Evolutionary conservation across 139 green algal species (phyloP).

Genomic region (Tetradesmus lagerheimii): DNA sequence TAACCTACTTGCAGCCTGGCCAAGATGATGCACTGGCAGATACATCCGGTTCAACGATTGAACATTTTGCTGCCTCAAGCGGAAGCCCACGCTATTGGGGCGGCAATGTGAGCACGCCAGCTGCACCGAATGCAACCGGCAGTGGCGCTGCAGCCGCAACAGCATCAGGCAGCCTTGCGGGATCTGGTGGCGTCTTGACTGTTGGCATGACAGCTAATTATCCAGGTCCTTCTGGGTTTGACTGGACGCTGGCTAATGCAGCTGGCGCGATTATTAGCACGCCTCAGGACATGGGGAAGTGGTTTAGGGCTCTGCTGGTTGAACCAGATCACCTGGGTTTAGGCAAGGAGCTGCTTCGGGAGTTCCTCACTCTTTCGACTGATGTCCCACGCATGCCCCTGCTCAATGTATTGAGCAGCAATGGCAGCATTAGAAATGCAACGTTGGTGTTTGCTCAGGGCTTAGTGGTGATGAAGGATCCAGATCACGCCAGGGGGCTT

Average conservation of each 20-base stretch:
- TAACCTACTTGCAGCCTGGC: slow-evolving; percentile 1
- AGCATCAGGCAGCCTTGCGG: background rate
- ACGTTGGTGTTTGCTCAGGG: slow-evolving; percentile 19
- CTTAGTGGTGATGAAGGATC: background rate
- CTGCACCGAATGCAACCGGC: background rate
- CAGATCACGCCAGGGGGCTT: background rate
- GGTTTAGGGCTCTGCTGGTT: slow-evolving; percentile 7
- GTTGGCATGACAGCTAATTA: slow-evolving; percentile 10
- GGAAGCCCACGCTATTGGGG: background rate
- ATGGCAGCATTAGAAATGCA: background rate
- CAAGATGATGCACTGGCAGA: background rate
- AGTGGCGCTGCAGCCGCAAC: background rate
- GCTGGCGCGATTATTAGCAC: slow-evolving; percentile 35
- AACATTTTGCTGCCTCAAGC: background rate
- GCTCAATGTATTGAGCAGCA: background rate
- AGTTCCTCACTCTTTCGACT: slow-evolving; percentile 4
- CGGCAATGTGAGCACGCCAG: background rate
- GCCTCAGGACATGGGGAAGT: slow-evolving; percentile 26
- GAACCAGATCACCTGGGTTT: background rate
- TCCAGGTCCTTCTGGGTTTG: slow-evolving; percentile 11
- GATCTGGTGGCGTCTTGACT: background rate
- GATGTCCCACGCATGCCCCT: background rate
- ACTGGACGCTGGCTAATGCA: slow-evolving; percentile 28
- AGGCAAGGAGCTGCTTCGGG: background rate
- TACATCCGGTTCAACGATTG: background rate